Evolutionary conservation across 768 basidiomycete genomes (phyloP), one percentile per base, ranked within the genome.

Genomic region (Calocybe indica): DNA sequence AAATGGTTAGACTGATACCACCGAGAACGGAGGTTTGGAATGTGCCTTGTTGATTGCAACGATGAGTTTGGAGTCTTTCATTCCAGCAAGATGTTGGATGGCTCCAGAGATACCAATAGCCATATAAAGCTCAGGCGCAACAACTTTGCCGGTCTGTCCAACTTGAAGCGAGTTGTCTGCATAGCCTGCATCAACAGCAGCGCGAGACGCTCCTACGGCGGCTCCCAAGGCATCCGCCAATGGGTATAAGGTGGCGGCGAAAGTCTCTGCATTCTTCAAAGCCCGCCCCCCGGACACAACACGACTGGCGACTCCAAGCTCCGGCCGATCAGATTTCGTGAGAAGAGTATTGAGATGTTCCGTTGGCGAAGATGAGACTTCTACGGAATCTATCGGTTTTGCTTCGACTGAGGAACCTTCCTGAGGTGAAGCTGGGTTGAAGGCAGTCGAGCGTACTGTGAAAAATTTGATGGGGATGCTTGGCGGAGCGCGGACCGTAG

Each of bases 31-130:
- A 48, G 29, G 22, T 35, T 13, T 49, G 40, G 36, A 8, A 29
- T 7, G 45, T 52, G 83, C 93, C 81, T 99, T 99, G 74, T 99
- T 99, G 52, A 99, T 78, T 4, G 96, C 96, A 31, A 96, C 95
- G 52, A 99, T 99, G 53, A 97, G 74, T 71, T 98, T 99, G 8
- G 91, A 93, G 59, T 97, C 96, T 65, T 99, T 99, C 96, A 98
- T 99, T 7, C 96, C 96, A 14, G 96, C 96, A 46, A 98, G 73
- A 71, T 99, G 96, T 69, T 99, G 96, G 58, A 98, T 99, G 10
- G 96, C 96, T 12, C 96, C 96, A 7, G 93, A 96, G 57, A 99
- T 98, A 43, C 96, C 96, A 42, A 98, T 67, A 3, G 96, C 96
- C 67, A 98, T 79, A 68, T 99, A 99, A 45, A 99, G 71, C 62